Conservation (phyloP, 2,329 filamentous ascomycete species). For the Seiridium cupressi region DNA sequence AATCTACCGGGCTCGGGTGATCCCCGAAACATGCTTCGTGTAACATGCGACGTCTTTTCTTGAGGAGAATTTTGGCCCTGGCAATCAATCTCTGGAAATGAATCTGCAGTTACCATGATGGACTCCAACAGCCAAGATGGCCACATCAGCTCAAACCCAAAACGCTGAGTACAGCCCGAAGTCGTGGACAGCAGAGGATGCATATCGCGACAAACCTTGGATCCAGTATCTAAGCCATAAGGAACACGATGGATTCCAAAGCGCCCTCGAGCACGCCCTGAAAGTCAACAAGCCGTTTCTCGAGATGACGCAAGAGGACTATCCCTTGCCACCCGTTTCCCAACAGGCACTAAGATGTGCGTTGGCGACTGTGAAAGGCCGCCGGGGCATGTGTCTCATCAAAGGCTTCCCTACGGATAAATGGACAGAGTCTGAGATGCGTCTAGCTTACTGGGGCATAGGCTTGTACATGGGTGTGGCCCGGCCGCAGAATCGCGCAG, state of each 20-base stretch:
- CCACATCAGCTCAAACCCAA: no score
- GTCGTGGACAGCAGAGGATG: constrained; percentile 11
- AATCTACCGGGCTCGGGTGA: no score
- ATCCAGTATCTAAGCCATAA: constrained; percentile 7
- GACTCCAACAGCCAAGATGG: no score
- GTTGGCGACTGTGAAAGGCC: constrained; percentile 10
- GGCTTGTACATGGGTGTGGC: constrained; percentile 13
- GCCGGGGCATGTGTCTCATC: constrained; percentile 13
- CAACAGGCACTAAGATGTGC: constrained; percentile 7
- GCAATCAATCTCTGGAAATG: no score
- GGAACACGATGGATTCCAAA: constrained; percentile 7
- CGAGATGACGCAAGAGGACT: constrained; percentile 13
- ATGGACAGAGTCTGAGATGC: constrained; percentile 12
- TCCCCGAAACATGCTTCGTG: no score
- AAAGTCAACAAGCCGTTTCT: constrained; percentile 7
- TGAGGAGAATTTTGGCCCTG: no score
- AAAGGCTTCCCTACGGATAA: constrained; percentile 13
- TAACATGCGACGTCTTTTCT: no score
- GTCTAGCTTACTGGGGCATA: constrained; percentile 14
- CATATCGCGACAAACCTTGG: constrained; percentile 6
- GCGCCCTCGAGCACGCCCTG: constrained; percentile 7
- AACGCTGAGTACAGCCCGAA: no score
- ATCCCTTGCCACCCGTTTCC: constrained; percentile 8
- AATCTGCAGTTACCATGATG: no score
- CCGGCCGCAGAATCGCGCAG: constrained; percentile 11